phyloP scores from a whole-genome alignment of 2,329 filamentous ascomycete genomes.

The Colletotrichum sp. region DNA sequence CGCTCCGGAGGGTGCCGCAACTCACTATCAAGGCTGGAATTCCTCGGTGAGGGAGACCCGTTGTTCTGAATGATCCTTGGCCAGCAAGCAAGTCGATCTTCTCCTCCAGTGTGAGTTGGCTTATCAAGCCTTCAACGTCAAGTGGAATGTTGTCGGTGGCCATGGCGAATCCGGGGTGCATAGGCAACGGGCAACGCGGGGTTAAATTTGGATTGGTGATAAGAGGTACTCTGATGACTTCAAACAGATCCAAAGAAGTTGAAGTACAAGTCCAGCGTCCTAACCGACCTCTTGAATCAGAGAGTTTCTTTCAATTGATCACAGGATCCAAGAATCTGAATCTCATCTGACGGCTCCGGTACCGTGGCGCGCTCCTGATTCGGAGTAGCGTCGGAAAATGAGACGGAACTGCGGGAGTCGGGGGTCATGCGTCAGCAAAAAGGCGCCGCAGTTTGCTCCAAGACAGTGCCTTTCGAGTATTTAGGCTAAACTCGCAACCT shows the following conservation, averaged over 20 bases:
- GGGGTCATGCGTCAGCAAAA: slow-evolving; percentile 6
- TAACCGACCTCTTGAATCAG: not conserved
- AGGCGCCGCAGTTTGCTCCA: not conserved
- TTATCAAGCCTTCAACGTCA: slow-evolving; percentile 16
- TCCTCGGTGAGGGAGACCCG: slow-evolving; percentile 16
- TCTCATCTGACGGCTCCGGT: not conserved
- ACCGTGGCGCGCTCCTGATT: not conserved
- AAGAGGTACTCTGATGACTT: not conserved
- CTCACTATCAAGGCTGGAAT: slow-evolving; percentile 14
- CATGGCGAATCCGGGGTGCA: not conserved
- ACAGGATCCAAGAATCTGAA: not conserved
- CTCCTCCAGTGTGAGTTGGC: slow-evolving; percentile 21
- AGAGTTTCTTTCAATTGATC: not conserved
- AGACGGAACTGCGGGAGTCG: not conserved
- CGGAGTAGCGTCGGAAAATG: slow-evolving; percentile 18
- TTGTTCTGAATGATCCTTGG: slow-evolving; percentile 15
- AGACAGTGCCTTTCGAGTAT: not conserved
- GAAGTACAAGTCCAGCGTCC: not conserved
- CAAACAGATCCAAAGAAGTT: rapidly evolving
- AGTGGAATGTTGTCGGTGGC: not conserved
- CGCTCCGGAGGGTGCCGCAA: too few species aligned
- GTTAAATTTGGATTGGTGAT: not conserved
- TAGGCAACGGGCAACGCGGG: not conserved
- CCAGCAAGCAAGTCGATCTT: slow-evolving; percentile 23
- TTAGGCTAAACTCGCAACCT: slow-evolving; percentile 14